Evolutionary conservation across 2,329 filamentous ascomycete species (phyloP).

Genomic region (Aspergillus japonicus): DNA sequence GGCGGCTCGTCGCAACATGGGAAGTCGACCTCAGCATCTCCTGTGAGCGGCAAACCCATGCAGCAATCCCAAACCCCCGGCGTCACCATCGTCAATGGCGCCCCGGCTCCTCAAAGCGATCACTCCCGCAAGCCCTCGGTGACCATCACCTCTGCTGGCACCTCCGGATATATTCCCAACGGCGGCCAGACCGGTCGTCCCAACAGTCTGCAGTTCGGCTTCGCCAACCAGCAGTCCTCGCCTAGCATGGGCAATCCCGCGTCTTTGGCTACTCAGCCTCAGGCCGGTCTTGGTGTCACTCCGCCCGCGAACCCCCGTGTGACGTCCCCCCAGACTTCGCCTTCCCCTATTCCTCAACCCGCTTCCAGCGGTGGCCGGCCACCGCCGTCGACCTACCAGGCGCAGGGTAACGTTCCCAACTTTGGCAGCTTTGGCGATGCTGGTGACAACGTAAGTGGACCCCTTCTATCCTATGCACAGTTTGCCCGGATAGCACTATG

Average conservation of each 20-base stretch:
- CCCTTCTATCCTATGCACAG: neutral
- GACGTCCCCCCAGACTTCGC: constrained; percentile 81
- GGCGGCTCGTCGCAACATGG: constrained; percentile 54
- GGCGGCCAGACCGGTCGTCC: constrained; percentile 62
- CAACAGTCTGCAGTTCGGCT: constrained; percentile 76
- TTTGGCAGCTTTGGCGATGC: constrained; percentile 81
- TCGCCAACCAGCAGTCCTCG: constrained; percentile 62
- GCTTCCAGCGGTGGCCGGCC: constrained; percentile 79
- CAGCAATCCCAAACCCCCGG: constrained; percentile 43
- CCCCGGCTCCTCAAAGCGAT: constrained; percentile 54
- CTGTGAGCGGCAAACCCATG: constrained; percentile 79
- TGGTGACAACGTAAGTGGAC: constrained; percentile 65
- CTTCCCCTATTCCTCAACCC: constrained; percentile 89
- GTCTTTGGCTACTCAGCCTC: constrained; percentile 44
- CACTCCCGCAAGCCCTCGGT: constrained; percentile 86
- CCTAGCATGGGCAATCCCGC: constrained; percentile 63
- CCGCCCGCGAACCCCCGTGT: constrained; percentile 67
- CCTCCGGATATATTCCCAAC: constrained; percentile 73
- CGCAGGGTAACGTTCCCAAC: constrained; percentile 67
- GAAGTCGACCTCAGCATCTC: constrained; percentile 66
- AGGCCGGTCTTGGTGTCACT: constrained; percentile 47
- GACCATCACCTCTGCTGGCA: constrained; percentile 82
- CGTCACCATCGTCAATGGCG: constrained; percentile 68
- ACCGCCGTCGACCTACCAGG: constrained; percentile 72
- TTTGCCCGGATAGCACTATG: neutral